Base-by-base conservation (phyloP, 805 yeast genomes). In the Lipomyces lipofer region DNA sequence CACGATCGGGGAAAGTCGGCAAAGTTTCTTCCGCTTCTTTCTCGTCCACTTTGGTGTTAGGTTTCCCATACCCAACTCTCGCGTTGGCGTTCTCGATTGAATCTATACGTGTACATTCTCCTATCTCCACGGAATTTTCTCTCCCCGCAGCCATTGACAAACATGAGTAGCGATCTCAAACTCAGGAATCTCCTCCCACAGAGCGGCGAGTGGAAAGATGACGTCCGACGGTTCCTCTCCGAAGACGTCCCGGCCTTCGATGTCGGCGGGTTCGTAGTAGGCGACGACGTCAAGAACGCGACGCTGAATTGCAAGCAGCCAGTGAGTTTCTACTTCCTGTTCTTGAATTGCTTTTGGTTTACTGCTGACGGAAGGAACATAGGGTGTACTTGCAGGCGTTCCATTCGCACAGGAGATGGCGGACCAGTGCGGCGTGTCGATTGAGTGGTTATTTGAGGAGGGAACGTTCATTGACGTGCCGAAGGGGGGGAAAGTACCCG, bases 211-310 rank as follows among this genome's bases (percentile, higher is more conserved):
- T 92, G 98, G 98, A 89, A 83, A 67, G 80, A 79, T 47, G 84
- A 84, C 56, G 81, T 92, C 58, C 81, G 89, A 8, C 76, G 73
- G 42, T 91, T 88, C 84, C 74, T 91, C 12, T 75, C 80, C 4
- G 98, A 91, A 66, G 98, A 91, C 65, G 92, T 87, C 13, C 97
- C 98, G 1, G 82, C 95, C 0, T 92, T 92, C 64, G 98, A 91
- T 69, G 86, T 84, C 64, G 98, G 98, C 30, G 98, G 97, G 1
- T 88, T 74, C 65, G 98, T 92, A 1, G 98, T 92, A n/a, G 97
- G 98, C 10, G 78, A 78, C 50, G 84, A 78, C 42, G 62, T 63
- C 2, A 86, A 88, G 65, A 75, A 82, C 2, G 97, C 96, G 1
- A 82, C 88, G 1, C 74, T 91, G 40, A 85, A 80, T 71, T 86